Evolutionary conservation across 2,329 filamentous ascomycete species (phyloP).

Genomic region (Colletotrichum abscissum): DNA sequence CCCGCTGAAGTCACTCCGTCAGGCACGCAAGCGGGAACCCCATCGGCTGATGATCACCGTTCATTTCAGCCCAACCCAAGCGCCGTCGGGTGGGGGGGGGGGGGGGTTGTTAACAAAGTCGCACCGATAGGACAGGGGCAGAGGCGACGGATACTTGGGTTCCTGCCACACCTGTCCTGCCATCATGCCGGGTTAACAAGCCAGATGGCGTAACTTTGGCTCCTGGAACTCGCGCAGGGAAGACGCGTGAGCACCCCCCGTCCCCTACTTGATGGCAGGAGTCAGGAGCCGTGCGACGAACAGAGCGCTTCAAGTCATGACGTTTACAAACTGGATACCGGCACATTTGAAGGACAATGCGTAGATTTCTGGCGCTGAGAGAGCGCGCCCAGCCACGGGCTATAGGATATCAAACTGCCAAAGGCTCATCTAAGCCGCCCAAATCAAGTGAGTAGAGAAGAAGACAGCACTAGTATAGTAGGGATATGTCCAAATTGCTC

Average conservation of each 20-base stretch:
- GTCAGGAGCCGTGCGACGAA: not conserved
- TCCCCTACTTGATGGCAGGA: not conserved
- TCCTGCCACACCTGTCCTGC: not conserved
- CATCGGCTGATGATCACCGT: constrained; percentile 26
- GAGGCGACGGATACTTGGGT: not conserved
- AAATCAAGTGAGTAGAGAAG: not conserved
- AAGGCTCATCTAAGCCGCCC: constrained; percentile 32
- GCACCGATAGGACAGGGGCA: not conserved
- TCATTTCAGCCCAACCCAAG: constrained; percentile 30
- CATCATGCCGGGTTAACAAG: not conserved
- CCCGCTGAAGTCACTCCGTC: constrained; percentile 4
- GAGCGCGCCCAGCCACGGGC: not conserved
- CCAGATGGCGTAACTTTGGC: not conserved
- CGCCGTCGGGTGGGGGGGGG: too few species aligned
- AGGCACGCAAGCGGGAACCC: constrained; percentile 22
- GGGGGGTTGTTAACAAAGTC: not conserved
- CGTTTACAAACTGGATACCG: not conserved
- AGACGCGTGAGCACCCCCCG: not conserved
- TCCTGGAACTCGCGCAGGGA: not conserved
- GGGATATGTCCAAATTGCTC: not conserved
- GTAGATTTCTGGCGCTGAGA: not conserved
- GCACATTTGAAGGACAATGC: not conserved
- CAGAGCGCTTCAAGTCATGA: not conserved
- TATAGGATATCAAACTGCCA: constrained; percentile 26
- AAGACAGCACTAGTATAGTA: not conserved